phyloP scores from a whole-genome alignment of 208 protist species.

The Leptomonas seymouri region DNA sequence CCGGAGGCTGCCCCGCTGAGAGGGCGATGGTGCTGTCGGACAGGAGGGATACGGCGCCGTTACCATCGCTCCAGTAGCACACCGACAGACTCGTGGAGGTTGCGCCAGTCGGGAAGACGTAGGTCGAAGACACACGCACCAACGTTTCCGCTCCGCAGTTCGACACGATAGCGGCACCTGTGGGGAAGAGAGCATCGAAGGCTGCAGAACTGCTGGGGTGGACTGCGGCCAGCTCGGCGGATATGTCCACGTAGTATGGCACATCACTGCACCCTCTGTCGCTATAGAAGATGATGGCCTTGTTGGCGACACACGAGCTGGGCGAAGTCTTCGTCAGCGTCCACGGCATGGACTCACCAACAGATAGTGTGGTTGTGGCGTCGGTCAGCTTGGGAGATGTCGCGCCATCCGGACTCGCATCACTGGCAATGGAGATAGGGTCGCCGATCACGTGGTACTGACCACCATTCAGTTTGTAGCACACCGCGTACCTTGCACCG shows the following conservation, averaged over 20 bases:
- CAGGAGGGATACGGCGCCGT: slow-evolving; percentile 47
- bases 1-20: slow-evolving; percentile 47
- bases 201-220: background rate
- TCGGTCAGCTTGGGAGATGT: slow-evolving; percentile 40
- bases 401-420: slow-evolving; percentile 49
- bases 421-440: slow-evolving; percentile 29
- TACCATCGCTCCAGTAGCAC: slow-evolving; percentile 63
- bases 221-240: background rate
- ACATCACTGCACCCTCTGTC: slow-evolving; percentile 65
- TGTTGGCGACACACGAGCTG: slow-evolving; percentile 18
- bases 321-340: slow-evolving; percentile 39
- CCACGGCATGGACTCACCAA: slow-evolving; percentile 74
- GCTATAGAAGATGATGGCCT: slow-evolving; percentile 82
- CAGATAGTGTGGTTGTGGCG: slow-evolving; percentile 29
- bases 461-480: slow-evolving; percentile 88
- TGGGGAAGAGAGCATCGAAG: slow-evolving; percentile 17
- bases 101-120: slow-evolving; percentile 2
- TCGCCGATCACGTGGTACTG: slow-evolving; percentile 72
- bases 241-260: slow-evolving; percentile 55
- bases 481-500: slow-evolving; percentile 61
- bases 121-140: slow-evolving; percentile 29
- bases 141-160: slow-evolving; percentile 27
- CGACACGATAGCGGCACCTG: slow-evolving; percentile 32
- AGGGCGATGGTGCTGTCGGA: slow-evolving; percentile 41
- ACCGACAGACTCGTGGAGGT: slow-evolving; percentile 36